A percentile compares a stretch with the other conserved stretches of the same genome.
phyloP scores from a whole-genome alignment of 2,329 filamentous ascomycete genomes.

The Epichloe bromicola region DNA sequence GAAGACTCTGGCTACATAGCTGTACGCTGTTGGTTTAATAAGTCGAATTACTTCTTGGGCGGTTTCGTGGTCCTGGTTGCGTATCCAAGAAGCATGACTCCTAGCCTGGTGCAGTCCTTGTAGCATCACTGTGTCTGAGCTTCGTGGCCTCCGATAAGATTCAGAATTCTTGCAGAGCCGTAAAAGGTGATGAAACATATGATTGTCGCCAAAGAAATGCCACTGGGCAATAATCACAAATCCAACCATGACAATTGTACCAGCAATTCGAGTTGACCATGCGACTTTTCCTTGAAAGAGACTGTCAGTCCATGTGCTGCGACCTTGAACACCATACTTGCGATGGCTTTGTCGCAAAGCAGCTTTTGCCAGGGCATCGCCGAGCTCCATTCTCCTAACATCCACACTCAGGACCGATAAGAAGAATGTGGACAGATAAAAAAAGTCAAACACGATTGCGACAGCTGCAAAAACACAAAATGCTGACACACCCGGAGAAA shows the following conservation, averaged over 20 bases:
- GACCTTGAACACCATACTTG: conserved; percentile 12
- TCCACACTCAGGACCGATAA: conserved; percentile 68
- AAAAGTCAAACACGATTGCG: conserved; percentile 67
- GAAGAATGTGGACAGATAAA: conserved; percentile 71
- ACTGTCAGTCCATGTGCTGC: conserved; percentile 40
- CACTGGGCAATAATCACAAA: conserved; percentile 64
- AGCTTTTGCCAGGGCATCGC: conserved; percentile 53
- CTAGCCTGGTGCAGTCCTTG: conserved; percentile 59
- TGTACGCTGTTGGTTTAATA: conserved; percentile 57
- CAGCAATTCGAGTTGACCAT: conserved; percentile 60
- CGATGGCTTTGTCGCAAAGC: conserved; percentile 27
- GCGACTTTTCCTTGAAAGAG: conserved; percentile 52
- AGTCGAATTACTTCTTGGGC: conserved; percentile 65
- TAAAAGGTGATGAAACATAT: conserved; percentile 20
- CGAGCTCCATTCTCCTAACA: conserved; percentile 61
- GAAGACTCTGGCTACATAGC: conserved; percentile 61
- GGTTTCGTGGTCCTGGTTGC: conserved; percentile 66
- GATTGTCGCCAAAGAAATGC: conserved; percentile 58
- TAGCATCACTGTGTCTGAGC: conserved; percentile 27
- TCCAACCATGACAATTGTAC: conserved; percentile 57
- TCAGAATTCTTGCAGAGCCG: conserved; percentile 12
- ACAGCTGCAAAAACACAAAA: conserved; percentile 68
- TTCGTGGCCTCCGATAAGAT: conserved; percentile 14
- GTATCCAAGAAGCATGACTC: conserved; percentile 64
- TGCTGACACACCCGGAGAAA: conserved; percentile 56